Evolutionary conservation across 768 basidiomycete species (phyloP).

Genomic region (Cubamyces lactineus): DNA sequence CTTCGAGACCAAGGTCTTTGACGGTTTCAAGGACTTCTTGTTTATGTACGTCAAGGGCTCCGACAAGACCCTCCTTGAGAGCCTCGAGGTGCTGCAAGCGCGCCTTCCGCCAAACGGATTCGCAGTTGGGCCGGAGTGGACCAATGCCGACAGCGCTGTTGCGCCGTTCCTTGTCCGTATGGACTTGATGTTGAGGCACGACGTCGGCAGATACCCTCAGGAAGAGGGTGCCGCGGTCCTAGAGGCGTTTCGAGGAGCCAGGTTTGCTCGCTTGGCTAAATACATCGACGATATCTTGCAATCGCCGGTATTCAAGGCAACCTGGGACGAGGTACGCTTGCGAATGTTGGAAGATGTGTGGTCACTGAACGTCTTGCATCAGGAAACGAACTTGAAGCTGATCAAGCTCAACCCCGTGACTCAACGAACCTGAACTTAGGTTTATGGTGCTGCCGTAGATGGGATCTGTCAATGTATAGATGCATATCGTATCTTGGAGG

Average conservation of each 20-base stretch:
- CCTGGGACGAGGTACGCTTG: conserved; percentile 49
- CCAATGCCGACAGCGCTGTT: conserved; percentile 62
- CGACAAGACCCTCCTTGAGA: conserved; percentile 45
- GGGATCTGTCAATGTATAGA: no score
- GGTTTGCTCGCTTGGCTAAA: conserved; percentile 51
- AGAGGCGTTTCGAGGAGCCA: conserved; percentile 45
- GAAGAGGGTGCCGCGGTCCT: conserved; percentile 51
- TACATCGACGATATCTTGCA: conserved; percentile 52
- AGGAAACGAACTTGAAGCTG: no score
- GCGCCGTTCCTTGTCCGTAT: conserved; percentile 60
- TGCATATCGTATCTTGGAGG: background rate
- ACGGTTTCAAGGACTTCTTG: conserved; percentile 42
- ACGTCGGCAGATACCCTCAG: conserved; percentile 51
- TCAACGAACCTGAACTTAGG: no score
- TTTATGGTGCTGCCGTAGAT: no score
- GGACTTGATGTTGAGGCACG: conserved; percentile 47
- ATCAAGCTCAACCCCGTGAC: no score
- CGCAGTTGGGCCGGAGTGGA: conserved; percentile 46
- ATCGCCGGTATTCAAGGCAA: conserved; percentile 55
- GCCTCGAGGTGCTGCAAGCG: conserved; percentile 50
- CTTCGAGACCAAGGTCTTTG: conserved; percentile 47
- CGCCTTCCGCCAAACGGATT: conserved; percentile 54
- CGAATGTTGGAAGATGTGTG: no score
- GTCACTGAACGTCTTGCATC: no score
- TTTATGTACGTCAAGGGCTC: conserved; percentile 52